Evolutionary conservation across 768 basidiomycete genomes (phyloP), one percentile per base, ranked within the genome.

Genomic region (Pholiota conissans): DNA sequence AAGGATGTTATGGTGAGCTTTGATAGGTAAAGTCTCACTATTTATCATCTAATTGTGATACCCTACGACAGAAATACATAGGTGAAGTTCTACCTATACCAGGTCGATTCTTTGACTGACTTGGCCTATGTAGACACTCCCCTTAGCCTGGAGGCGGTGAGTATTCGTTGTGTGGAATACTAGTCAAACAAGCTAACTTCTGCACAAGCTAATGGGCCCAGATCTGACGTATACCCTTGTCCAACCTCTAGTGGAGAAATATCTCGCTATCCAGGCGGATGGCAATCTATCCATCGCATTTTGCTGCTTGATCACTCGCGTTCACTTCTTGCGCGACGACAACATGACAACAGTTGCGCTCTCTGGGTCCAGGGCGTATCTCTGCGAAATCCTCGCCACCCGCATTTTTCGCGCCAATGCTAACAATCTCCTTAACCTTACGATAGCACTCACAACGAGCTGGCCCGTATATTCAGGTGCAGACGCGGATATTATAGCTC

Each of bases 151-250:
- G 92, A 93, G 63, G 87, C 90, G 20, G 90, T 92, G 57, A 63
- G 87, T 76, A 14, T 18, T 35, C 24, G 47, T n/a, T n/a, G n/a
- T n/a, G 1, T n/a, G 34, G 22, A 52, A 18, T 48, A 53, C 1
- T 26, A 34, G 13, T 32, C 30, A 32, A 30, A 3, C 49, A 7
- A 2, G 14, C 39, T 34, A 11, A 46, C 27, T 53, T 35, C 40
- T 10, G 26, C 14, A 71, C 11, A 45, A 95, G 87, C 77, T 97
- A 45, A 82, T 81, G 1, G 87, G 89, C 1, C 92, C 95, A 1
- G 95, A 98, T 69, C 81, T 95, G 32, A 93, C 90, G 1, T 97
- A 97, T 69, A 90, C 92, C 1, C 86, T 98, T 60, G 79, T 96
- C 54, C 89, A 87, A 34, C 95, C 95, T 0, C 79, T 98, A 29